These are phyloP conservation scores for Phytophthora fragariaefolia DNA, from an alignment of 352 stramenopile species.

Conservation along the genomic window DNA sequence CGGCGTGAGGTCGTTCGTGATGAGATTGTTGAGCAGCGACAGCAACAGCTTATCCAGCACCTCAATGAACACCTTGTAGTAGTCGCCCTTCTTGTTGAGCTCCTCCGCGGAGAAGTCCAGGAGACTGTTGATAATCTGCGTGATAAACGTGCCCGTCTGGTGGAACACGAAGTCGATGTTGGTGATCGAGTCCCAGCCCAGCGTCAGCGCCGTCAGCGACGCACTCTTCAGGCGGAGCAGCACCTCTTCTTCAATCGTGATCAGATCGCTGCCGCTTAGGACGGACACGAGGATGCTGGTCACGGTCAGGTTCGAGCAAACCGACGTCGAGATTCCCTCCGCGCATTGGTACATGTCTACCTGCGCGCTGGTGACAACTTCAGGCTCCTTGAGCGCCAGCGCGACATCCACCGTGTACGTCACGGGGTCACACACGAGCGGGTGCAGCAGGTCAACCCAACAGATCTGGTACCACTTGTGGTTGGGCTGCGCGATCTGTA, in stretches of 20 bases:
- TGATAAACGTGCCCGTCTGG: slow-evolving; percentile 47
- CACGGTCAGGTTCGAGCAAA: slow-evolving; percentile 59
- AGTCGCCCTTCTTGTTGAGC: slow-evolving; percentile 73
- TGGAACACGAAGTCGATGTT: slow-evolving; percentile 60
- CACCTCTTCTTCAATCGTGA: slow-evolving; percentile 35
- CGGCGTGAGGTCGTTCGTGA: slow-evolving; percentile 43
- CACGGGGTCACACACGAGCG: slow-evolving; percentile 38
- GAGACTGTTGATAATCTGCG: slow-evolving; percentile 53
- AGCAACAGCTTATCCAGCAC: slow-evolving; percentile 48
- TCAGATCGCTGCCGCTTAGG: slow-evolving; percentile 45
- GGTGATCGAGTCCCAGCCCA: slow-evolving; percentile 57
- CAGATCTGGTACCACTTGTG: slow-evolving; percentile 71
- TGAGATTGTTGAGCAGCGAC: slow-evolving; percentile 60
- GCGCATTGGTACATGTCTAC: slow-evolving; percentile 53
- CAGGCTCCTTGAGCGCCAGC: slow-evolving; percentile 44
- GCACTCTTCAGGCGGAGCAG: slow-evolving; percentile 41
- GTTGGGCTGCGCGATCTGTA: slow-evolving; percentile 61
- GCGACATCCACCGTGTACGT: slow-evolving; percentile 46
- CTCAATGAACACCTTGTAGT: slow-evolving; percentile 55
- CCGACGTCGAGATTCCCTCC: slow-evolving; percentile 34
- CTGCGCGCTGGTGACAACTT: slow-evolving; percentile 35
- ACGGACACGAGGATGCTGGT: slow-evolving; percentile 49
- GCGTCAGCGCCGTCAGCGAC: slow-evolving; percentile 40
- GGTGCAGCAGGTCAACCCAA: slow-evolving; percentile 55
- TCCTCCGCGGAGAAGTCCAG: slow-evolving; percentile 54